Base-by-base conservation (phyloP, 768 basidiomycete species). In the Suillus subalutaceus region DNA sequence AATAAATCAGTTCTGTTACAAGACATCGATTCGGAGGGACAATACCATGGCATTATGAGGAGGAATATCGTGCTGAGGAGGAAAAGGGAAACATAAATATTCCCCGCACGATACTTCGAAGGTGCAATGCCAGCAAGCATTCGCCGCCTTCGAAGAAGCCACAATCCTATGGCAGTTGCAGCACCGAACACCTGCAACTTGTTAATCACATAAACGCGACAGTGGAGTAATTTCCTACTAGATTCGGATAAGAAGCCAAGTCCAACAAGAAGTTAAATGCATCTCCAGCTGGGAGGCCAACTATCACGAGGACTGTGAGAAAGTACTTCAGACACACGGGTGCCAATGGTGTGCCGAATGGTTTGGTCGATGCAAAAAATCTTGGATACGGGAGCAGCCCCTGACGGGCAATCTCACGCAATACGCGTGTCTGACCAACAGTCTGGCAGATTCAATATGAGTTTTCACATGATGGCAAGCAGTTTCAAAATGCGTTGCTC, bases 361-460 rank as follows among this genome's bases (percentile, higher is more conserved):
- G 84, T 55, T 77, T 74, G 16, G 80, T 84, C 3, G 82, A 82
- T 3, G 82, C 78, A 70, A 83, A 85, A 72, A 86, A 81, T 7
- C 69, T 73, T 2, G 84, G 79, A 59, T 77, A 85, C 0, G 85
- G 85, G 20, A 87, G 74, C 6, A 87, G 74, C 12, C 85, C 85
- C 74, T 86, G 84, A 55, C 85, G 77, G 15, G 82, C 85, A 41
- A 84, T 77, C 71, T 87, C 85, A 32, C 84, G 80, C 37, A 86
- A 76, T 55, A 85, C 74, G 44, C 85, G 79, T 18, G 82, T 75
- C 72, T 82, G 74, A 9, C 80, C 83, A 63, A 84, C 75, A 52
- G 79, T 74, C 72, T 74, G 44, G 16, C 20, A 63, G 32, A 44
- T 26, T 26, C 26, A 26, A 26, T 26, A 30, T 55, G 4, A 37